These are phyloP conservation scores for Amphicarpaea edgeworthii DNA, from an alignment of 306 rosid species.

Conservation along the genomic window DNA sequence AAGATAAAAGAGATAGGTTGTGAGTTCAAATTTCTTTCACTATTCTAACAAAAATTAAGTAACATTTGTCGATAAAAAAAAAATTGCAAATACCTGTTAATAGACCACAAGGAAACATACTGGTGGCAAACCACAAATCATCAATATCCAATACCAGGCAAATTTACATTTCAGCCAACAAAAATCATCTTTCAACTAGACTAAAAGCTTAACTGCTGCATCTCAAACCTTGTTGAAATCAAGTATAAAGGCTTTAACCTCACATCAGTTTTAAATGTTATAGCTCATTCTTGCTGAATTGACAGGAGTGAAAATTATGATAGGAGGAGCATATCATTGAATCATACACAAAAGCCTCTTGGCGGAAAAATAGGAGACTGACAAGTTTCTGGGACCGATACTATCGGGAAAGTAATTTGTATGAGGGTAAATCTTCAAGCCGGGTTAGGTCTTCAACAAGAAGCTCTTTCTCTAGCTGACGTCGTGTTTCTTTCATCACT, in stretches of 20 bases:
- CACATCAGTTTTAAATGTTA: slow-evolving; percentile 23
- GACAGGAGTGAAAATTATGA: slow-evolving; percentile 44
- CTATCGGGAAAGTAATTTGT: slow-evolving; percentile 79
- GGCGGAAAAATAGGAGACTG: slow-evolving; percentile 40
- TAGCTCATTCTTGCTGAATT: slow-evolving; percentile 36
- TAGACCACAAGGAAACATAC: slow-evolving; percentile 23
- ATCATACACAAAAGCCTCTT: slow-evolving; percentile 61
- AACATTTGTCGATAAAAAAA: too few species aligned
- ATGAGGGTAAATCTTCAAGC: slow-evolving; percentile 91
- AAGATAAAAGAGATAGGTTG: too few species aligned
- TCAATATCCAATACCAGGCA: slow-evolving; percentile 38
- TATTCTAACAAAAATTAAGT: too few species aligned
- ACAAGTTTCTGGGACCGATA: slow-evolving; percentile 36
- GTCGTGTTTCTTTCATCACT: slow-evolving; percentile 95
- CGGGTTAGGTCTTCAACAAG: slow-evolving; percentile 68
- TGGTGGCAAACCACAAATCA: slow-evolving; percentile 44
- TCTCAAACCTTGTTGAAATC: slow-evolving; percentile 51
- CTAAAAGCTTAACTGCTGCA: slow-evolving; percentile 39
- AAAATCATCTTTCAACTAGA: slow-evolving; percentile 36
- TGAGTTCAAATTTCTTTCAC: too few species aligned
- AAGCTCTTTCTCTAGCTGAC: slow-evolving; percentile 94
- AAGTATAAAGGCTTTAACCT: slow-evolving; percentile 29
- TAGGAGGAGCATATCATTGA: slow-evolving; percentile 11
- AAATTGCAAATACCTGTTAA: too few species aligned
- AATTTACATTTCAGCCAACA: slow-evolving; percentile 44